Base-by-base conservation (phyloP, 108 stramenopile genomes). In the Skeletonema costatum region DNA sequence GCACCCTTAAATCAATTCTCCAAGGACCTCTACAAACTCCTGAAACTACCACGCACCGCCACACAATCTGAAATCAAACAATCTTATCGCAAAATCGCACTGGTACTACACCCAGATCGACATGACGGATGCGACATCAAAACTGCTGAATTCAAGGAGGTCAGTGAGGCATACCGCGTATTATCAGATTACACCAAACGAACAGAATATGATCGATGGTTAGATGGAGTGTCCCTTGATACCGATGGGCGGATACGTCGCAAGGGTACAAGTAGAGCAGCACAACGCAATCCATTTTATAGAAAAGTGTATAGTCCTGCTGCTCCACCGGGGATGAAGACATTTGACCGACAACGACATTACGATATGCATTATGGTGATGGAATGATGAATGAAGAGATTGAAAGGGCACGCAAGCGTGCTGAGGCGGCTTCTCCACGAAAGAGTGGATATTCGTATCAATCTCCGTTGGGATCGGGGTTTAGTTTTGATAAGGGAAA, bases 341-440 rank as follows among this genome's bases (percentile, higher is more conserved):
- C 82, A 25, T 93, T 91, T 81, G 89, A 95, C 77, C 82, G 78
- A 16, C 86, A 89, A 48, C 73, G 80, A 50, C 92, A 93, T 77
- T 92, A 81, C 39, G 94, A 96, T 62, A 90, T 92, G 89, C 94
- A 96, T 69, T 96, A 96, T 60, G 94, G 94, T 38, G 83, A 91
- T 58, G 94, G 94, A 10, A 90, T 93, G 85, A 87, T 87, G 80
- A 83, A 71, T 39, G 91, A 96, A 59, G 91, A 89, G 19, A 82
- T 96, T 1, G 87, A 87, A 70, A 64, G 78, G 44, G 90, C 91
- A 10, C 67, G 83, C 14, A 80, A 82, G 53, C 77, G 90, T 32
- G 88, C 88, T 11, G 77, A 92, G 61, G 66, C 53, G n/a, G 87
- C 85, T 2, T 77, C 80, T 38, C 41, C 84, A 14, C 70, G 83